Percentiles rank a stretch among this genome's conserved stretches.
Evolutionary conservation across 192 early-diverging fungal genomes (phyloP).

Genomic region (Podila minutissima): DNA sequence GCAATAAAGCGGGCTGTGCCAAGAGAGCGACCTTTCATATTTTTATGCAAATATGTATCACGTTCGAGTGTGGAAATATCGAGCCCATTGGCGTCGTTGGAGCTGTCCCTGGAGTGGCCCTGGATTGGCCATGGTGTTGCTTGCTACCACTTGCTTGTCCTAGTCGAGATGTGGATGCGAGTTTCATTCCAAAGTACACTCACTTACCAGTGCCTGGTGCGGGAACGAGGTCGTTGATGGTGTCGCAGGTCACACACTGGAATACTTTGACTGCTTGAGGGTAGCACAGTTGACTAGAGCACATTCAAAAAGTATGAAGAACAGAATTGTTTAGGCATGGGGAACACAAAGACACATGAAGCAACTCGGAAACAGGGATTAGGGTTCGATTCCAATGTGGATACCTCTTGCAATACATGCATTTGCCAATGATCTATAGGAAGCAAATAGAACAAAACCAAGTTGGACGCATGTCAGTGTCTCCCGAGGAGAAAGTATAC

Average conservation of each 20-base stretch:
- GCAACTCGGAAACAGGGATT: too few relatives aligned
- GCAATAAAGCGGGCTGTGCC: background rate
- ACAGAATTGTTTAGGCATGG: background rate
- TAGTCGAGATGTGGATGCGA: too few relatives aligned
- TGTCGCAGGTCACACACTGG: constrained; percentile 92
- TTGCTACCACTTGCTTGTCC: too few relatives aligned
- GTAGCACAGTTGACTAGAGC: constrained; percentile 73
- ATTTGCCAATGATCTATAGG: constrained; percentile 63
- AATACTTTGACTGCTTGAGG: constrained; percentile 79
- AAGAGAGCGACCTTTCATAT: background rate
- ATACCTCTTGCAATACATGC: constrained; percentile 73
- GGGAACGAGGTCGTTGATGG: constrained; percentile 77
- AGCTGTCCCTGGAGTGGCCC: too few relatives aligned
- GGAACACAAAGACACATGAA: too few relatives aligned
- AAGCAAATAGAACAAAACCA: background rate
- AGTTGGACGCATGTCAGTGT: background rate
- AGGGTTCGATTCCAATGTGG: background rate
- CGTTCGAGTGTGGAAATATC: too few relatives aligned
- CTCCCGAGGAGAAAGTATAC: background rate
- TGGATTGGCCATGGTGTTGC: too few relatives aligned
- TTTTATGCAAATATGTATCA: background rate
- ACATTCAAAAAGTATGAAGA: background rate
- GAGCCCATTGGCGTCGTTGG: too few relatives aligned
- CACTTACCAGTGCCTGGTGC: constrained; percentile 42
- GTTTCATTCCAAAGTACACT: too few relatives aligned